Base-by-base conservation (phyloP, 2,329 filamentous ascomycete genomes). In the Microcyclosporella mali region DNA sequence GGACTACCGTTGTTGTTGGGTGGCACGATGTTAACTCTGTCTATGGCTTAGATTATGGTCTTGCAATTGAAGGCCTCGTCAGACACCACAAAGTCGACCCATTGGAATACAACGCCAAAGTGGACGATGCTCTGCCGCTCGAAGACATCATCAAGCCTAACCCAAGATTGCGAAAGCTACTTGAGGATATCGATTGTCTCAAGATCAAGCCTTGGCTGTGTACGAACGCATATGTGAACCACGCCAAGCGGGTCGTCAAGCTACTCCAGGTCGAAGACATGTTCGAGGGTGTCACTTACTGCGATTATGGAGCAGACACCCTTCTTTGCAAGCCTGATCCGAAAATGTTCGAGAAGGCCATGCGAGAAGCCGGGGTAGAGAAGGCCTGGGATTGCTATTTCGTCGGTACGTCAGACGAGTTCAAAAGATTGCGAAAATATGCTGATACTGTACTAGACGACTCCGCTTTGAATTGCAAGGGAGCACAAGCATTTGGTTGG, bases 51-150 rank as follows among this genome's bases (percentile, higher is more conserved):
- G 88, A 86, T 64, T 98, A 98, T 63, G 92, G 94, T 21, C 79
- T 98, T n/a, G 92, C 92, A 21, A 94, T 98, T 51, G 88, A 97
- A 69, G 92, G 92, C 1, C 77, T 98, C 1, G 87, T 95, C 29
- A 82, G 88, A 8, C 85, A 95, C 67, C 92, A 98, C 70, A 82
- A 94, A 66, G 94, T 98, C 57, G 87, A 97, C 59, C 86, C 92
- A 1, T 73, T 98, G 4, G 88, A 94, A 42, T 98, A 97, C 72
- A 98, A 98, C 65, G 70, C 78, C 52, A 84, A 94, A 66, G 92
- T 98, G 10, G 92, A 98, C 61, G 92, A 98, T 64, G 92, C 92
- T 2, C 70, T 98, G 16, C 89, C 92, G 0, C 75, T 98, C 3
- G 87, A 95, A 59, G 73, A 77, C 14, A 79, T 97, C 59, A 84